These are phyloP conservation scores for Talaromyces sp. DNA, from an alignment of 2,329 filamentous ascomycete genomes.

Conservation along the genomic window DNA sequence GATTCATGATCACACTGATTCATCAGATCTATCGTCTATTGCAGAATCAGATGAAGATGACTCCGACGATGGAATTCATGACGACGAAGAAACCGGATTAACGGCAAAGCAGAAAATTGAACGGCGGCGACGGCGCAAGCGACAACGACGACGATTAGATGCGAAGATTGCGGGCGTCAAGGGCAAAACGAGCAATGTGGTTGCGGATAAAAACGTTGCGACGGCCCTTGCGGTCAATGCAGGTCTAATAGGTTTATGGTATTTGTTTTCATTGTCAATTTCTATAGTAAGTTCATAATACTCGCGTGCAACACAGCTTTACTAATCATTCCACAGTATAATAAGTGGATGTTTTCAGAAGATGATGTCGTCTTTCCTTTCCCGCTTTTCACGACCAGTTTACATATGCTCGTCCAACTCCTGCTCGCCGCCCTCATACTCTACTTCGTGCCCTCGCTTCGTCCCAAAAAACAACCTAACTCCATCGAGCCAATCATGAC, in stretches of 20 bases:
- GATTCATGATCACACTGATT: conserved; percentile 35
- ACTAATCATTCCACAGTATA: conserved; percentile 62
- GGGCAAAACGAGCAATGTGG: conserved; percentile 66
- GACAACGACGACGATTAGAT: conserved; percentile 66
- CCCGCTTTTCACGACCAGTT: conserved; percentile 88
- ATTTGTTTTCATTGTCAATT: conserved; percentile 86
- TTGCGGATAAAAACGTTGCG: conserved; percentile 69
- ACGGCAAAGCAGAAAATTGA: conserved; percentile 66
- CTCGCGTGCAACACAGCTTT: neutral
- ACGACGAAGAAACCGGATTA: conserved; percentile 87
- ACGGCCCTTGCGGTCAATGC: conserved; percentile 69
- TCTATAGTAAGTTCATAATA: conserved; percentile 66
- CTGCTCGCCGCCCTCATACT: conserved; percentile 71
- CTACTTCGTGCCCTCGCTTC: conserved; percentile 75
- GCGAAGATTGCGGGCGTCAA: conserved; percentile 62
- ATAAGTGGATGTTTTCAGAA: conserved; percentile 99
- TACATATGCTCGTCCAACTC: conserved; percentile 97
- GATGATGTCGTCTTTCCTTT: conserved; percentile 85
- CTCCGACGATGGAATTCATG: conserved; percentile 70
- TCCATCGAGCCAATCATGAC: conserved; percentile 65
- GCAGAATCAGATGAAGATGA: conserved; percentile 53
- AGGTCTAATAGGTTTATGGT: conserved; percentile 84
- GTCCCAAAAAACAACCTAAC: conserved; percentile 57
- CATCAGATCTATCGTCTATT: conserved; percentile 41
- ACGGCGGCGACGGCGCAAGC: conserved; percentile 63